Evolutionary conservation across 495 filamentous ascomycete species (phyloP).

Genomic region (Astrocystis sublimbata): DNA sequence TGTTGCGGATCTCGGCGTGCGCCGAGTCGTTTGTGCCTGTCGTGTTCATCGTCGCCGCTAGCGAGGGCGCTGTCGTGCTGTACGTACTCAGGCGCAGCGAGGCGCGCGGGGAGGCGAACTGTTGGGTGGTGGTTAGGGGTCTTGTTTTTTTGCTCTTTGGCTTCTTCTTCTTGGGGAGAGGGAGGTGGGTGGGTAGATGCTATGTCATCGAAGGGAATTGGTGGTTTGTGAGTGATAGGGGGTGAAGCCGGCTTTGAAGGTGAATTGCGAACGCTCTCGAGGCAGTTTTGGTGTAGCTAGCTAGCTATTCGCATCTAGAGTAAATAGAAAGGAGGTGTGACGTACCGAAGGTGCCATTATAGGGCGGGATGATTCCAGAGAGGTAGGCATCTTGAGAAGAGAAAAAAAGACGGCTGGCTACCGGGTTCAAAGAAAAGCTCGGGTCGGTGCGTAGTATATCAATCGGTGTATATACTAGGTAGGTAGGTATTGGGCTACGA

Average conservation of each 20-base stretch:
- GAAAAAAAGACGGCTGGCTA: background rate
- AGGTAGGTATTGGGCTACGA: too few relatives aligned
- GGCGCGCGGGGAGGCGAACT: conserved; percentile 52
- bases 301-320: too few relatives aligned
- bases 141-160: too few relatives aligned
- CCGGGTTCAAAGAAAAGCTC: too few relatives aligned
- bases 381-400: conserved; percentile 55
- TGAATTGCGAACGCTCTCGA: too few relatives aligned
- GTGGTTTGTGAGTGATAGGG: conserved; percentile 13
- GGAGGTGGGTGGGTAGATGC: too few relatives aligned
- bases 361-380: conserved; percentile 71
- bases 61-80: conserved; percentile 69
- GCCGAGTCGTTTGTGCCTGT: conserved; percentile 58
- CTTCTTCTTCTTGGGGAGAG: too few relatives aligned
- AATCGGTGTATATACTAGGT: too few relatives aligned
- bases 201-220: conserved; percentile 2
- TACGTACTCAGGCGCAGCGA: conserved; percentile 82
- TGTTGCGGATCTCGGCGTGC: conserved; percentile 74
- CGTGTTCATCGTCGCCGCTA: conserved; percentile 62
- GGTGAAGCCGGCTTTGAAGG: too few relatives aligned
- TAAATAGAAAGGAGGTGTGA: conserved; percentile 16
- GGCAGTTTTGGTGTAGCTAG: too few relatives aligned
- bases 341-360: conserved; percentile 77
- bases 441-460: background rate
- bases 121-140: background rate